Percentiles rank a stretch among this genome's conserved stretches.
These are phyloP conservation scores for Aspergillus quadrilineatus DNA, from an alignment of 2,329 filamentous ascomycete species.

Conservation along the genomic window DNA sequence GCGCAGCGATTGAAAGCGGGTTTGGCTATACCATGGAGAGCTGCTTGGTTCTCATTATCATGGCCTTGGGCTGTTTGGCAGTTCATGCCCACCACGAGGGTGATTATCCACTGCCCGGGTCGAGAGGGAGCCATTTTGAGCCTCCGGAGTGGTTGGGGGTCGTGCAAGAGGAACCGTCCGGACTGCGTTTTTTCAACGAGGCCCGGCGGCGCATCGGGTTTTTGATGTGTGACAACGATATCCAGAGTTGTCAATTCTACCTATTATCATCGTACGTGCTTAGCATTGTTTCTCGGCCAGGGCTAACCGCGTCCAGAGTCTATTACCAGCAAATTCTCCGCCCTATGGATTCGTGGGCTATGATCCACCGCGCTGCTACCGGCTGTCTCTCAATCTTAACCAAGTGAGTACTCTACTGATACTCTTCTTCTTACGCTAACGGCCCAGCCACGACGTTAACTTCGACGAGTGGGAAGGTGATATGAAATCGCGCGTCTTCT, in stretches of 20 bases:
- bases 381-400: conserved; percentile 52
- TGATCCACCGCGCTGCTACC: conserved; percentile 52
- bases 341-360: conserved; percentile 55
- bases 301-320: conserved; percentile 26
- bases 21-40: conserved; percentile 55
- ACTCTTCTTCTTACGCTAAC: background rate
- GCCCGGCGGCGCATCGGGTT: conserved; percentile 54
- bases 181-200: conserved; percentile 56
- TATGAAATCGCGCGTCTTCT: conserved; percentile 57
- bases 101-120: conserved; percentile 46
- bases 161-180: conserved; percentile 43
- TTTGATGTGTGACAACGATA: conserved; percentile 50
- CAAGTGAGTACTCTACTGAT: conserved; percentile 31
- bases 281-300: background rate
- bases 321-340: conserved; percentile 55
- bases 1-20: conserved; percentile 49
- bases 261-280: conserved; percentile 47
- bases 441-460: conserved; percentile 38
- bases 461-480: conserved; percentile 55
- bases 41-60: conserved; percentile 52
- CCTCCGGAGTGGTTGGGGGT: conserved; percentile 40
- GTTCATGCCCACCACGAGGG: conserved; percentile 52
- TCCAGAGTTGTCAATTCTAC: conserved; percentile 55
- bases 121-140: conserved; percentile 35
- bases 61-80: conserved; percentile 54